Evolutionary conservation across 169 alveolate genomes (phyloP), one percentile per base, ranked within the genome.

Genomic region (Eimeria necatrix): DNA sequence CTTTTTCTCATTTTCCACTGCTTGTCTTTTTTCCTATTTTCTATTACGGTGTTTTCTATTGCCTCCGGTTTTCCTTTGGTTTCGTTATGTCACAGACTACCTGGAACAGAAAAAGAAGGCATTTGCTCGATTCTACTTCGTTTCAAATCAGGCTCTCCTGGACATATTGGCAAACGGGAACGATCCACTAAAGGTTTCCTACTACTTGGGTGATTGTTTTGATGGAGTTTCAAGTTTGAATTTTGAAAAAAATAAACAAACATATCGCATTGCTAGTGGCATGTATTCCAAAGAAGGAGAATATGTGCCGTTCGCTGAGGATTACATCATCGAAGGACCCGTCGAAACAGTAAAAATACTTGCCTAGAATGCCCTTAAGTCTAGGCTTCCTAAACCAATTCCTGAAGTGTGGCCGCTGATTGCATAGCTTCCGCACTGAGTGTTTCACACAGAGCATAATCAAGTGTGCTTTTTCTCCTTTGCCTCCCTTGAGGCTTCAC

Each of bases 61-160:
- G 64, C n/a, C 24, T 26, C 20, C 81, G 48, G 6, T 12, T 4
- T 0, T 71, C n/a, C 9, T 32, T 24, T 71, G 8, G n/a, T 9
- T 71, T 71, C 41, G 41, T 24, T 26, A 16, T 20, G 46, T 7
- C 14, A 22, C 91, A 91, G 95, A 99, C 74, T 99, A 99, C 96
- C 96, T 99, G 93, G 99, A 98, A 90, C 98, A 98, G 95, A 98
- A 99, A 97, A 99, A 99, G 97, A 99, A 98, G 97, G 97, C 98
- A 3, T 98, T 98, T 98, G 99, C 99, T 4, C 98, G 99, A 56
- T 99, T 99, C 97, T 99, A 99, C 97, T 99, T 99, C 97, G 98
- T 98, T 22, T 98, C 99, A 6, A 99, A 99, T 95, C 98, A 98
- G 95, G 99, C 99, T 2, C 96, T 99, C 96, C 96, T 99, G 56